A percentile compares a stretch with the other conserved stretches of the same genome.
Evolutionary conservation across 257 asterid species (phyloP).

Genomic region (Henckelia pumila): DNA sequence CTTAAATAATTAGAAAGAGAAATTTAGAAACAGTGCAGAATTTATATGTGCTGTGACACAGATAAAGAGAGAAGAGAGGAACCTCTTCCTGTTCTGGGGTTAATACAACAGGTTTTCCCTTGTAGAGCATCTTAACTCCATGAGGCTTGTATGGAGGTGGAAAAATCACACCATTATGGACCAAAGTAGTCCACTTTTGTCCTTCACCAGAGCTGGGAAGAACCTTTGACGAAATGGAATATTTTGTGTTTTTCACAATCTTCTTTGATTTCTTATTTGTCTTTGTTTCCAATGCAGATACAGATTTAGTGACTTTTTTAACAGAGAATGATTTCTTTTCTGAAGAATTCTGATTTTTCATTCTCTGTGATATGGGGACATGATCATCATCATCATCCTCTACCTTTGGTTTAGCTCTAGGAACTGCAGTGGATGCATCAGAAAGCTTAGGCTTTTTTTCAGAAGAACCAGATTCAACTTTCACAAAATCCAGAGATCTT

Average conservation of each 20-base stretch:
- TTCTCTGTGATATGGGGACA: slow-evolving; percentile 69
- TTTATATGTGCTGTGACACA: background rate
- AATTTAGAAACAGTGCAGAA: slow-evolving; percentile 5
- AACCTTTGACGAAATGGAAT: slow-evolving; percentile 72
- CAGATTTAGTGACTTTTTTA: slow-evolving; percentile 43
- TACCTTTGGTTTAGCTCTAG: slow-evolving; percentile 54
- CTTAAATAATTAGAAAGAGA: background rate
- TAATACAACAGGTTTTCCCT: slow-evolving; percentile 74
- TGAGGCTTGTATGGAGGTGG: slow-evolving; percentile 97
- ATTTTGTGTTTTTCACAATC: slow-evolving; percentile 52
- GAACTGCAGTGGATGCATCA: slow-evolving; percentile 35
- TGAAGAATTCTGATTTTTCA: slow-evolving; percentile 43
- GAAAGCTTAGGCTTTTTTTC: slow-evolving; percentile 71
- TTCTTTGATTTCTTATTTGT: slow-evolving; percentile 49
- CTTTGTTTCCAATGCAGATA: slow-evolving; percentile 41
- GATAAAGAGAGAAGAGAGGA: slow-evolving; percentile 19
- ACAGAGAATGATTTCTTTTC: slow-evolving; percentile 46
- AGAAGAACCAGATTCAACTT: slow-evolving; percentile 43
- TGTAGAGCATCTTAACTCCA: slow-evolving; percentile 89
- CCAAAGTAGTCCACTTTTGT: slow-evolving; percentile 94
- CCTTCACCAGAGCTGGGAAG: slow-evolving; percentile 96
- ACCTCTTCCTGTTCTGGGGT: slow-evolving; percentile 98
- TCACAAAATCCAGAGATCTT: slow-evolving; percentile 54
- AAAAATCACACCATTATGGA: slow-evolving; percentile 90
- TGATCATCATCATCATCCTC: slow-evolving; percentile 68